These are phyloP conservation scores for Parsonsia alboflavescens DNA, from an alignment of 257 asterid genomes.

Conservation along the genomic window DNA sequence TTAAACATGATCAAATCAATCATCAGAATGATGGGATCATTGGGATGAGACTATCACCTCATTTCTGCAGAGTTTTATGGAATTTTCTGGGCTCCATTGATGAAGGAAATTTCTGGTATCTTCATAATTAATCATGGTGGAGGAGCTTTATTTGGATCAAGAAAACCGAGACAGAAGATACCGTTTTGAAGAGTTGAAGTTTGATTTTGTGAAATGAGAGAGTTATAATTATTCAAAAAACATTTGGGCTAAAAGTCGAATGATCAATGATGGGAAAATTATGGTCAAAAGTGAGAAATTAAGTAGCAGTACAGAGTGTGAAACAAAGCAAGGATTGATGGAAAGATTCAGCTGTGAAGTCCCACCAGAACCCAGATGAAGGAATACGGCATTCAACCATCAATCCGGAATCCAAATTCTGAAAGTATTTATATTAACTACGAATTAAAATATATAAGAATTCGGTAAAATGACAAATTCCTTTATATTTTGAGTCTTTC, in stretches of 20 bases:
- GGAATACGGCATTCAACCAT: too few species aligned
- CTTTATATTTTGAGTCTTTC: too few species aligned
- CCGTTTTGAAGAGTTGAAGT: not conserved
- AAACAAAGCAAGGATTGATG: not conserved
- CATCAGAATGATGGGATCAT: not conserved
- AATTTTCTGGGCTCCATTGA: not conserved
- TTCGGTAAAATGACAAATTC: too few species aligned
- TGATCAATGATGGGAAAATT: not conserved
- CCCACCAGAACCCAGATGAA: not conserved
- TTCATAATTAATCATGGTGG: not conserved
- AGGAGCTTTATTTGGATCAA: too few species aligned
- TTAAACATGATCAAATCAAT: not conserved
- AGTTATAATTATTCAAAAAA: not conserved
- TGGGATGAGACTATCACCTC: not conserved
- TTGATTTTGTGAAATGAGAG: not conserved
- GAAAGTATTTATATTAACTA: too few species aligned
- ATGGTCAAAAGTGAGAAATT: not conserved
- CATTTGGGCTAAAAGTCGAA: not conserved
- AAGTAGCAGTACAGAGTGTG: not conserved
- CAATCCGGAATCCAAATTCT: too few species aligned
- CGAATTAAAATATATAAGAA: too few species aligned
- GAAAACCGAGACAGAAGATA: not conserved
- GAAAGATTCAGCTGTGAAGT: slow-evolving; percentile 3
- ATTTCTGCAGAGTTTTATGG: not conserved
- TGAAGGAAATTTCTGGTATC: not conserved